Conservation (phyloP, 108 stramenopile species). For the Skeletonema grethae region DNA sequence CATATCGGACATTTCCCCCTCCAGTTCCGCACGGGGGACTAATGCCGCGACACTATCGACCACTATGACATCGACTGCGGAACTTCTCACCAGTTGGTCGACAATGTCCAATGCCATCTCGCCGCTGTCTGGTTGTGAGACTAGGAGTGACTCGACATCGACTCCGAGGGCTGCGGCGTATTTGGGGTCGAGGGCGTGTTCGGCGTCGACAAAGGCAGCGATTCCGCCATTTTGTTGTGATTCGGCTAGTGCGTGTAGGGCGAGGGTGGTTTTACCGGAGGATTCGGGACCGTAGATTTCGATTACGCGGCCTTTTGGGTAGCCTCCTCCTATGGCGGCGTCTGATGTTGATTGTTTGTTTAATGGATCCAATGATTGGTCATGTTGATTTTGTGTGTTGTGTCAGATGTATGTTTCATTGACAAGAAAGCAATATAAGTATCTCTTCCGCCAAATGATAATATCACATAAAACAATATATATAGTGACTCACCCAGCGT, state of each 20-base stretch:
- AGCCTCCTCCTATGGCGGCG: conserved; percentile 81
- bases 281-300: conserved; percentile 98
- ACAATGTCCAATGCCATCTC: conserved; percentile 98
- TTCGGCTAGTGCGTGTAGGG: conserved; percentile 94
- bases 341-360: conserved; percentile 19
- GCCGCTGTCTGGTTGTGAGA: conserved; percentile 95
- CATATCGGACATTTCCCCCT: conserved; percentile 89
- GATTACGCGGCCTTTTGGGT: conserved; percentile 85
- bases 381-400: not conserved
- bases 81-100: conserved; percentile 89
- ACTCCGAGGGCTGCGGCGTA: conserved; percentile 91
- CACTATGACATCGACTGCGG: conserved; percentile 95
- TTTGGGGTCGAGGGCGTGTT: conserved; percentile 95
- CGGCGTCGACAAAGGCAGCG: conserved; percentile 96
- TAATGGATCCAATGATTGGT: not conserved
- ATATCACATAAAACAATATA: not conserved
- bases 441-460: not conserved
- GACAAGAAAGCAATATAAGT: too few relatives aligned
- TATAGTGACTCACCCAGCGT: conserved; percentile 69
- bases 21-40: conserved; percentile 94
- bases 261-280: conserved; percentile 95
- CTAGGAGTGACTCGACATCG: conserved; percentile 82
- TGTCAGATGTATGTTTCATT: not conserved
- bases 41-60: conserved; percentile 95
- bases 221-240: conserved; percentile 85